These are phyloP conservation scores for Mortierella sp. DNA, from an alignment of 371 early-diverging fungal species.

Conservation along the genomic window DNA sequence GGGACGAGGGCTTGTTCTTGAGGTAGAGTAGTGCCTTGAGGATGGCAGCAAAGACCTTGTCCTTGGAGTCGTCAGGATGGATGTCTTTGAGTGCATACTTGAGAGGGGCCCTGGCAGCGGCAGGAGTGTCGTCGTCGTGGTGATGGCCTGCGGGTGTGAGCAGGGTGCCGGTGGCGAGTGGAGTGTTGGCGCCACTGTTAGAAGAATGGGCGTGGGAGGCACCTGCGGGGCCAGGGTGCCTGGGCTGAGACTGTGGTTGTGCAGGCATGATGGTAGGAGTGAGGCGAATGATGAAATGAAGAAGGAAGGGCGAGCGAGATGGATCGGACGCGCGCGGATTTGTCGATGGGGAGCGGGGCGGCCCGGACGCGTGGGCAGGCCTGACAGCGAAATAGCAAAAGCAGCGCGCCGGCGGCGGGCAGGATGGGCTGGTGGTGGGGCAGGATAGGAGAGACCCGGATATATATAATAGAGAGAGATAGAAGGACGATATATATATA, in stretches of 20 bases:
- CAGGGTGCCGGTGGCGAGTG: constrained; percentile 9
- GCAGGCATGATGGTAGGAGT: constrained; percentile 37
- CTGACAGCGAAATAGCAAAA: too few species aligned
- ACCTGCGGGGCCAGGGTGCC: constrained; percentile 29
- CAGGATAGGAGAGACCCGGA: too few species aligned
- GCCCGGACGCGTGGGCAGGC: too few species aligned
- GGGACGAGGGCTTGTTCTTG: constrained; percentile 83
- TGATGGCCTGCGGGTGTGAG: constrained; percentile 11
- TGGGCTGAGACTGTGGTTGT: constrained; percentile 39
- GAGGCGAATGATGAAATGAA: neutral
- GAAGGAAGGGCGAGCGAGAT: constrained; percentile 2
- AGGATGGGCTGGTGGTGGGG: too few species aligned
- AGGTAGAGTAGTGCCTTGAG: constrained; percentile 77
- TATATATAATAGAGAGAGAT: neutral
- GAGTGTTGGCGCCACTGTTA: constrained; percentile 17
- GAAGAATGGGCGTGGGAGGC: constrained; percentile 4
- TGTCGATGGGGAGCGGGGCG: too few species aligned
- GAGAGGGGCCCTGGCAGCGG: constrained; percentile 38
- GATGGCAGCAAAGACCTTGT: constrained; percentile 86
- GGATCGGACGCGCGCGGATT: too few species aligned
- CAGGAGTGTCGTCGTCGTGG: constrained; percentile 43
- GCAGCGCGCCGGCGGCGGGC: too few species aligned
- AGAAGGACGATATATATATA: neutral
- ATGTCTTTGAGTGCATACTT: constrained; percentile 54
- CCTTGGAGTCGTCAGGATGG: constrained; percentile 83